phyloP scores from a whole-genome alignment of 2,329 filamentous ascomycete genomes.

The Alternaria sp. region DNA sequence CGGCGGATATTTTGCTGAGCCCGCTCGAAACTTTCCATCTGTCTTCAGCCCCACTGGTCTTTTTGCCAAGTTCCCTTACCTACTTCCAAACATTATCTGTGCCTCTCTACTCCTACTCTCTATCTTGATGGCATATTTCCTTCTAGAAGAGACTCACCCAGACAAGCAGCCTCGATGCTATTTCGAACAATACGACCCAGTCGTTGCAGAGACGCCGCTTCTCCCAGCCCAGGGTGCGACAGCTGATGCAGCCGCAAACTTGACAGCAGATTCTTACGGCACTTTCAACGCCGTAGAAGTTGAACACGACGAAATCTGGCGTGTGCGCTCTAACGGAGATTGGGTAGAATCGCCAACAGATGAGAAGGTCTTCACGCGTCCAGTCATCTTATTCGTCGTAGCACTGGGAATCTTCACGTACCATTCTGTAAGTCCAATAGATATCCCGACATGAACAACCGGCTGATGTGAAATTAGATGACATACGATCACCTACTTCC shows the following conservation, averaged over 20 bases:
- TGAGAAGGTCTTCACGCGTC: constrained; percentile 65
- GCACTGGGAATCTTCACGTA: constrained; percentile 91
- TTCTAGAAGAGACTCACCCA: constrained; percentile 89
- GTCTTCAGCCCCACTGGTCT: constrained; percentile 73
- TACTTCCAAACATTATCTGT: constrained; percentile 89
- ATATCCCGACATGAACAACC: not conserved
- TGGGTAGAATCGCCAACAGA: constrained; percentile 45
- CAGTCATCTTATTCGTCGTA: constrained; percentile 78
- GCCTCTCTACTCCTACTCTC: constrained; percentile 78
- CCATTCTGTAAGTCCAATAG: constrained; percentile 65
- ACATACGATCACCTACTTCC: constrained; percentile 91
- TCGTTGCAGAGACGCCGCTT: constrained; percentile 73
- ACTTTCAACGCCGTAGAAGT: constrained; percentile 71
- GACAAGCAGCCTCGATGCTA: constrained; percentile 71
- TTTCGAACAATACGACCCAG: constrained; percentile 50
- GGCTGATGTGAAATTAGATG: constrained; percentile 63
- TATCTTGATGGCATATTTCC: constrained; percentile 80
- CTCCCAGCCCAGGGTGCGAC: constrained; percentile 78
- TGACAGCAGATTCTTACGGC: constrained; percentile 81
- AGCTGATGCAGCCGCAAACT: constrained; percentile 75
- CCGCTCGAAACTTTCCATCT: constrained; percentile 75
- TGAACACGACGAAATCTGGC: constrained; percentile 63
- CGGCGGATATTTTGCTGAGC: constrained; percentile 85
- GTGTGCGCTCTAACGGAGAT: constrained; percentile 59
- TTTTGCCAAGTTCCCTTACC: constrained; percentile 83